phyloP scores from a whole-genome alignment of 2,329 filamentous ascomycete species.

The Penicillium paneum region DNA sequence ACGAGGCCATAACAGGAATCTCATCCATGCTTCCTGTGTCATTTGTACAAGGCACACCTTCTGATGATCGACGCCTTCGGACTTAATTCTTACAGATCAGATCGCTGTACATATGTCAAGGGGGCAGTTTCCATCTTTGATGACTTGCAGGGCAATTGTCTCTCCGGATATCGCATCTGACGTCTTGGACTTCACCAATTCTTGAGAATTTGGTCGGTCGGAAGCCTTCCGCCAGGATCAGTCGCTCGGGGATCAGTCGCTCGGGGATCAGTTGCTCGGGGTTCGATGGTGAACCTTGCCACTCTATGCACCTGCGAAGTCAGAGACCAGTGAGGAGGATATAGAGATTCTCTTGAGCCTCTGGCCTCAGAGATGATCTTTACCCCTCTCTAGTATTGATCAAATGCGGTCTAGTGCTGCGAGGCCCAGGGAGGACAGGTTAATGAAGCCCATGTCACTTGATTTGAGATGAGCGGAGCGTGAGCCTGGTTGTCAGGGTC shows the following conservation, averaged over 20 bases:
- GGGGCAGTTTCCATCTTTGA: too few relatives aligned
- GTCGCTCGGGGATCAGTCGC: not conserved
- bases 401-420: not conserved
- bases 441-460: not conserved
- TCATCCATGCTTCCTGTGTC: conserved; percentile 46
- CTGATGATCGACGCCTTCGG: conserved; percentile 50
- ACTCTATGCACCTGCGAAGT: not conserved
- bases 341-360: not conserved
- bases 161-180: conserved; percentile 60
- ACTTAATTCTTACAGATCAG: conserved; percentile 59
- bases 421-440: not conserved
- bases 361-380: not conserved
- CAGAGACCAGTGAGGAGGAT: not conserved
- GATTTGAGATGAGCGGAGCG: not conserved
- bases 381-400: not conserved
- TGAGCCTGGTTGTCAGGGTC: not conserved
- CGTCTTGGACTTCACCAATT: conserved; percentile 49
- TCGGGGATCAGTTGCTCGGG: too few relatives aligned
- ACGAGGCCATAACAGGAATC: conserved; percentile 53
- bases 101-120: conserved; percentile 44
- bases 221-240: not conserved
- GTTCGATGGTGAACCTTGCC: not conserved
- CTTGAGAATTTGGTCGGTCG: not conserved
- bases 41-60: conserved; percentile 39
- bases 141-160: conserved; percentile 58